These are phyloP conservation scores for Schizochytrium sp. DNA, from an alignment of 108 stramenopile species.

Conservation along the genomic window DNA sequence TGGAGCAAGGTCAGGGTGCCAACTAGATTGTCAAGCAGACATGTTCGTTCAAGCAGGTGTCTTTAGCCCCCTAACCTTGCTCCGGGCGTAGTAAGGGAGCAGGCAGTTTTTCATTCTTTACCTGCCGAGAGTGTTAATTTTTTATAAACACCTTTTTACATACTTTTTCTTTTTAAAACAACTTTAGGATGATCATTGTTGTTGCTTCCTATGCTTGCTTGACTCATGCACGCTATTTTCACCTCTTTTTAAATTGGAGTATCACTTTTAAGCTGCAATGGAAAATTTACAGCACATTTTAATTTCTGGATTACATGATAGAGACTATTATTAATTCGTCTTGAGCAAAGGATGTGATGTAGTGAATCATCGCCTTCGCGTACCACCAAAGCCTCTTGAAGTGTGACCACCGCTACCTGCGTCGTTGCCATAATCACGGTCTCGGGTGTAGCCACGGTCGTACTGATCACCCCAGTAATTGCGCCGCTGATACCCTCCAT, in stretches of 20 bases:
- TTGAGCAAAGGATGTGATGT: neutral
- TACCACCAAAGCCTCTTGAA: conserved; percentile 19
- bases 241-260: too few relatives aligned
- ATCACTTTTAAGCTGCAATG: too few relatives aligned
- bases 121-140: too few relatives aligned
- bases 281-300: too few relatives aligned
- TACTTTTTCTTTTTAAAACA: too few relatives aligned
- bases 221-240: too few relatives aligned
- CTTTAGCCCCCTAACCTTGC: neutral
- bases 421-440: neutral
- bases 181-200: too few relatives aligned
- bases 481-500: neutral
- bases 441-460: neutral
- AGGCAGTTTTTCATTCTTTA: too few relatives aligned
- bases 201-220: too few relatives aligned
- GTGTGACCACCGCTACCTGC: neutral
- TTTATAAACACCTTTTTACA: too few relatives aligned
- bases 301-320: too few relatives aligned
- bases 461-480: neutral
- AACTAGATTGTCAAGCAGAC: neutral
- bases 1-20: neutral
- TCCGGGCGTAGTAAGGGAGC: neutral
- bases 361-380: neutral
- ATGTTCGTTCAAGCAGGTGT: neutral
- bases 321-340: too few relatives aligned